Conservation (phyloP, 2,329 filamentous ascomycete species). For the Xylariaceae sp. region DNA sequence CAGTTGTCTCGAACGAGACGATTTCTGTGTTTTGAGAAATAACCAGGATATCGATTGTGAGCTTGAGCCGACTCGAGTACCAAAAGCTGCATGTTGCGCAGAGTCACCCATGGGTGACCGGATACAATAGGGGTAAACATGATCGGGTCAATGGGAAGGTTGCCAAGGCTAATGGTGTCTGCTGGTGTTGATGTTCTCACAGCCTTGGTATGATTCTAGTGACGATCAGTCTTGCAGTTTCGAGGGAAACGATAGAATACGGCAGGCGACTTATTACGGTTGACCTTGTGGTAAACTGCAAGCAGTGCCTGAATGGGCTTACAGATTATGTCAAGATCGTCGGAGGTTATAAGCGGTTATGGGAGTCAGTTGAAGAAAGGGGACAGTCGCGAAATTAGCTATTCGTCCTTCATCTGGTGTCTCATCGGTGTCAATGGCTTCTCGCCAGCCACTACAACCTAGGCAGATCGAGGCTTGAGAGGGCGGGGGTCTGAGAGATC, state of each 20-base stretch:
- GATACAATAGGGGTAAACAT: constrained; percentile 6
- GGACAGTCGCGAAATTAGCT: too few species aligned
- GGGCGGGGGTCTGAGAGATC: not conserved
- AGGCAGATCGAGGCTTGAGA: not conserved
- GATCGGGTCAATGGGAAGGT: constrained; percentile 8
- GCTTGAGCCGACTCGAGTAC: not conserved
- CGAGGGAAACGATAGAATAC: not conserved
- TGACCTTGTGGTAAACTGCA: too few species aligned
- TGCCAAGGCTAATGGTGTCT: constrained; percentile 27
- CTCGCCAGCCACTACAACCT: not conserved
- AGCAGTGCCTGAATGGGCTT: too few species aligned
- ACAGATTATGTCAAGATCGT: too few species aligned
- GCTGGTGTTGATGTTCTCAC: constrained; percentile 29
- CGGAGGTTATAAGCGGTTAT: too few species aligned
- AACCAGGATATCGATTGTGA: too few species aligned
- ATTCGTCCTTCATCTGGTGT: too few species aligned
- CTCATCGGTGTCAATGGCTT: too few species aligned
- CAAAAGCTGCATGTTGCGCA: not conserved
- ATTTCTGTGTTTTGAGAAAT: constrained; percentile 11
- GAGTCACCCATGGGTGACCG: constrained; percentile 2
- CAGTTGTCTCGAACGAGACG: constrained; percentile 25
- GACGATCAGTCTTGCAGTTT: not conserved
- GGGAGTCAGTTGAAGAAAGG: too few species aligned
- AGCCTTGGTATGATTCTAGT: not conserved
- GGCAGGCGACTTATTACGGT: too few species aligned